Percentiles rank a stretch among this genome's conserved stretches.
Conservation (phyloP, 1,284 basidiomycete genomes). For the Naganishia sp. region DNA sequence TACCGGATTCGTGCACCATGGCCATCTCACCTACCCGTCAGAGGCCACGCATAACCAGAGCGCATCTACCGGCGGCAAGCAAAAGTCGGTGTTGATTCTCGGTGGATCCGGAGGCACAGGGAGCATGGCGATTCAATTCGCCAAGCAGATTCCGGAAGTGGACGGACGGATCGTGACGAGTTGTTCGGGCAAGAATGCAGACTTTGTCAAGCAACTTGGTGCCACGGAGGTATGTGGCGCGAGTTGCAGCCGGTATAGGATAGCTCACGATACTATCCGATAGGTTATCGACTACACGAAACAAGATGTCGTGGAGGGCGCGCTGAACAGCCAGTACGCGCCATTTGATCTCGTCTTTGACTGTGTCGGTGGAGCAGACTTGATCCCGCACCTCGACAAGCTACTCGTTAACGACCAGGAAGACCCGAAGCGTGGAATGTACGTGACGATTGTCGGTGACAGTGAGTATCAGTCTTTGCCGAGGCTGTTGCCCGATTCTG, state of each 20-base stretch:
- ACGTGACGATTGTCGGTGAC: conserved; percentile 46
- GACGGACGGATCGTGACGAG: conserved; percentile 60
- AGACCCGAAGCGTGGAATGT: conserved; percentile 41
- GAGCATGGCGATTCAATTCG: conserved; percentile 65
- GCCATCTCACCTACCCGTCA: conserved; percentile 45
- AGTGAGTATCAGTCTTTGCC: conserved; percentile 31
- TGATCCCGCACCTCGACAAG: conserved; percentile 41
- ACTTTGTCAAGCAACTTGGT: conserved; percentile 55
- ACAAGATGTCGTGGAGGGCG: conserved; percentile 56
- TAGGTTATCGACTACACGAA: conserved; percentile 64
- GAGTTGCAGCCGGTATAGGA: neutral
- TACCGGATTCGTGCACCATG: conserved; percentile 57
- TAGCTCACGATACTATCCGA: neutral
- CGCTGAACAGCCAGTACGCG: conserved; percentile 46
- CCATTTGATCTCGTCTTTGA: conserved; percentile 51
- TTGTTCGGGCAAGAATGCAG: conserved; percentile 61
- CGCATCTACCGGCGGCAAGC: conserved; percentile 48
- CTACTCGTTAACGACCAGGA: conserved; percentile 42
- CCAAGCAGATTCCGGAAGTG: conserved; percentile 57
- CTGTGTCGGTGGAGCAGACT: conserved; percentile 41
- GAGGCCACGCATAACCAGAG: conserved; percentile 29
- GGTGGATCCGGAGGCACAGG: conserved; percentile 69
- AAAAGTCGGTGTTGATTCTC: conserved; percentile 60
- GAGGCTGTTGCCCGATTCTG: neutral
- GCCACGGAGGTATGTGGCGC: conserved; percentile 53